These are phyloP conservation scores for Cryphonectria radicalis DNA, from an alignment of 2,329 filamentous ascomycete species.

Conservation along the genomic window DNA sequence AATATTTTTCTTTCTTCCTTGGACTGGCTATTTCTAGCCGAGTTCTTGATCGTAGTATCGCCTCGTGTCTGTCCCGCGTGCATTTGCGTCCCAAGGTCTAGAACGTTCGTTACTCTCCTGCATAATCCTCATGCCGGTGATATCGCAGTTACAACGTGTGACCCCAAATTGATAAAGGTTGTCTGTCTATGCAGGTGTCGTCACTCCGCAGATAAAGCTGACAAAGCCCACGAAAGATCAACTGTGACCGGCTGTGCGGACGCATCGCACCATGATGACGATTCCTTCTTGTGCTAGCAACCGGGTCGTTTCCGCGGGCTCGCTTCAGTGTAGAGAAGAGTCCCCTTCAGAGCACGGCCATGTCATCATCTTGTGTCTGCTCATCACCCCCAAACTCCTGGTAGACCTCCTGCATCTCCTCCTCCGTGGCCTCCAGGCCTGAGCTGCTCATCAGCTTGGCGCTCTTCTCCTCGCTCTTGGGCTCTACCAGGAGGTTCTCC, in stretches of 20 bases:
- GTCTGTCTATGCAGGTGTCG: not conserved
- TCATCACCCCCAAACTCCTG: conserved; percentile 39
- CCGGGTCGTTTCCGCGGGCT: not conserved
- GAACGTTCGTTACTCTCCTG: not conserved
- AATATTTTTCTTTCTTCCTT: no score
- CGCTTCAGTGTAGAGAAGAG: not conserved
- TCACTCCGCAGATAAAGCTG: not conserved
- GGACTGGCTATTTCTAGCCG: not conserved
- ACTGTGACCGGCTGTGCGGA: not conserved
- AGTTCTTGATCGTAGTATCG: not conserved
- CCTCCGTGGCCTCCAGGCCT: conserved; percentile 66
- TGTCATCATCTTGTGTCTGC: conserved; percentile 15
- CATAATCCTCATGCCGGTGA: not conserved
- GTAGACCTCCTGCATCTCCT: conserved; percentile 61
- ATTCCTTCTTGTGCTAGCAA: not conserved
- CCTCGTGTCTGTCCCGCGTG: not conserved
- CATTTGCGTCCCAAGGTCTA: not conserved
- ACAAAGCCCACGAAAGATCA: not conserved
- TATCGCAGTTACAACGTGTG: not conserved
- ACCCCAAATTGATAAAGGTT: not conserved
- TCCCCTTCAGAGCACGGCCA: conserved; percentile 17
- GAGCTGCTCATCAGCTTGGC: conserved; percentile 71
- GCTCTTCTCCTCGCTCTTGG: conserved; percentile 71
- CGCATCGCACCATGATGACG: not conserved
- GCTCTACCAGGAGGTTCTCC: conserved; percentile 83